Base-by-base conservation (phyloP, 108 stramenopile genomes). In the Craspedostauros australis region DNA sequence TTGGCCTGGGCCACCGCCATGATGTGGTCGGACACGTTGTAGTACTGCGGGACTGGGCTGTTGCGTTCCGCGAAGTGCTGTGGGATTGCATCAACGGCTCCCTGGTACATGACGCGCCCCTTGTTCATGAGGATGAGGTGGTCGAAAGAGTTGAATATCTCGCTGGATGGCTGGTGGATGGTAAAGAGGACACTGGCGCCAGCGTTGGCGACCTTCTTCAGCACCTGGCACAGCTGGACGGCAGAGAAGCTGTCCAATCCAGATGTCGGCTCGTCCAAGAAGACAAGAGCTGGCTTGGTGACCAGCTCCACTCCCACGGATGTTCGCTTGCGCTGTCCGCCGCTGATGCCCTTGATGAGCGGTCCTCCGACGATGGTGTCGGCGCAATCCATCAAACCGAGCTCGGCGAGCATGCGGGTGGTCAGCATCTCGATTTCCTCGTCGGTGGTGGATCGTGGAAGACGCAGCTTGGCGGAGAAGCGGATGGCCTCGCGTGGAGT, bases 401-500 rank as follows among this genome's bases (percentile, higher is more conserved):
- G 68, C 46, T 77, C 76, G 3, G 40, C 50, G 24, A 94, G 49
- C 67, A 89, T 85, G 46, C 77, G 55, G 15, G 72, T 50, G 4
- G 84, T 80, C 30, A 91, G 56, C 14, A 58, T 64, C 11, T 77
- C 51, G 19, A 82, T 45, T 44, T 88, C 63, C 3, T 47, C 40
- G 24, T 80, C 69, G 9, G 79, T 62, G 14, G 64, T 68, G 18
- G 50, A 42, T 29, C 67, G 39, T 0, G 81, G 80, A 18, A 86
- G 50, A n/a, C 90, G 75, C 47, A 91, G 62, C 44, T 70, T 68
- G 14, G 86, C 90, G 26, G 76, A 80, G 51, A 91, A 88, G 14
- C 59, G 49, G 39, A 91, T 77, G 20, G 77, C 73, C 67, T 91
- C 90, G n/a, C 74, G 48, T 26, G 84, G 86, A 23, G 90, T 91